Evolutionary conservation across 129 eudicot genomes (phyloP).

Genomic region (Heracleum sosnowskyi): DNA sequence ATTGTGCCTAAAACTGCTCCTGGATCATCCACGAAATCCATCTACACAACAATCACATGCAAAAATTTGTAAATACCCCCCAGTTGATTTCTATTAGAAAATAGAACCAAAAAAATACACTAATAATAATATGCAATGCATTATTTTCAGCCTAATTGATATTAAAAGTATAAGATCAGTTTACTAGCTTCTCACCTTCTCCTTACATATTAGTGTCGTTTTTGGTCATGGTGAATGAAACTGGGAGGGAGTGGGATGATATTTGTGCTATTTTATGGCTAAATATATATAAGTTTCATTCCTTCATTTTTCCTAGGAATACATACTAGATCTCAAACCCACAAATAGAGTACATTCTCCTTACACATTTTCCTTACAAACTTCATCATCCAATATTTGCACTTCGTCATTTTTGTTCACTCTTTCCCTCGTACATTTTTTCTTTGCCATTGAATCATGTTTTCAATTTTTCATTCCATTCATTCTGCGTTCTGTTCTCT

Average conservation of each 20-base stretch:
- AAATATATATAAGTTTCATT: background rate
- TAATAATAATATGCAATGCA: background rate
- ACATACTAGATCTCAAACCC: background rate
- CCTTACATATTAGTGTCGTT: background rate
- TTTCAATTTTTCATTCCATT: background rate
- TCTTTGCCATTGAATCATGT: background rate
- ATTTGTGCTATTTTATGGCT: background rate
- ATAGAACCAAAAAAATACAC: background rate
- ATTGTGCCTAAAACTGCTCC: constrained; percentile 61
- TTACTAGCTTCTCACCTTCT: background rate
- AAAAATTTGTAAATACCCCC: background rate
- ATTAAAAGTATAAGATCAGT: background rate
- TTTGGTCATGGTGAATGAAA: background rate
- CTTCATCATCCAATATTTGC: background rate
- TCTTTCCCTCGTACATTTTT: background rate
- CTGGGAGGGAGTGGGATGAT: background rate
- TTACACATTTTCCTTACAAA: background rate
- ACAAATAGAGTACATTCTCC: background rate
- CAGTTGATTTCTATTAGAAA: background rate
- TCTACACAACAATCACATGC: constrained; percentile 34
- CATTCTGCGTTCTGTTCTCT: background rate
- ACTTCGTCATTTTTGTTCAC: background rate
- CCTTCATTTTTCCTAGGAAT: background rate
- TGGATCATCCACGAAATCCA: constrained; percentile 90
- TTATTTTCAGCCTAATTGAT: background rate